Conservation (phyloP, 805 yeast genomes). For the Saturnispora sanitii region DNA sequence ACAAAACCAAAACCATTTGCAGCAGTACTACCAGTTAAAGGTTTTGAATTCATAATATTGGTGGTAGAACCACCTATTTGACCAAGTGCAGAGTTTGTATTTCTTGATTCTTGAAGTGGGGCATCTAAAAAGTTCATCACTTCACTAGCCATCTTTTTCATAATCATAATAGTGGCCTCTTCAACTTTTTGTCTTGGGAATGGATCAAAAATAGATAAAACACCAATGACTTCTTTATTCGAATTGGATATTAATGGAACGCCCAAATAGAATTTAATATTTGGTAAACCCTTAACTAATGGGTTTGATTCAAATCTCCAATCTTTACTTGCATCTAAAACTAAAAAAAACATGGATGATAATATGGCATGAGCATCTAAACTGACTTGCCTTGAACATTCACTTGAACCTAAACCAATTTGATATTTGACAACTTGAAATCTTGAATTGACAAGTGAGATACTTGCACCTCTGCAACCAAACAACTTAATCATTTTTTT, state of each 20-base stretch:
- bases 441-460: constrained; percentile 45
- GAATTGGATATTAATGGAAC: constrained; percentile 39
- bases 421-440: constrained; percentile 43
- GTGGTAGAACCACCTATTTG: too few species aligned
- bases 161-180: constrained; percentile 26
- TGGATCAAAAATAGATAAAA: not conserved
- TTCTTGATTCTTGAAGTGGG: not conserved
- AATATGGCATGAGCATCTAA: constrained; percentile 62
- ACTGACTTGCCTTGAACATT: constrained; percentile 45
- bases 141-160: constrained; percentile 33
- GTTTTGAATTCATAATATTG: too few species aligned
- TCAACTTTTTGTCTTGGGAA: constrained; percentile 26
- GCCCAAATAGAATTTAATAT: constrained; percentile 53
- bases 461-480: constrained; percentile 42
- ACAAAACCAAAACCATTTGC: too few species aligned
- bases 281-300: constrained; percentile 50
- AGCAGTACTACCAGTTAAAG: too few species aligned
- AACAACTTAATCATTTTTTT: constrained; percentile 32
- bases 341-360: constrained; percentile 43
- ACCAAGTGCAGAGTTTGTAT: too few species aligned
- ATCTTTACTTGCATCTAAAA: constrained; percentile 53
- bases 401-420: constrained; percentile 37
- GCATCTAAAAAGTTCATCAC: constrained; percentile 33
- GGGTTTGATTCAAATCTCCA: constrained; percentile 64
- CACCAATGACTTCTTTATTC: constrained; percentile 25